Evolutionary conservation across 202 grass and related monocot species (phyloP).

Genomic region (Brachypodium distachyon): DNA sequence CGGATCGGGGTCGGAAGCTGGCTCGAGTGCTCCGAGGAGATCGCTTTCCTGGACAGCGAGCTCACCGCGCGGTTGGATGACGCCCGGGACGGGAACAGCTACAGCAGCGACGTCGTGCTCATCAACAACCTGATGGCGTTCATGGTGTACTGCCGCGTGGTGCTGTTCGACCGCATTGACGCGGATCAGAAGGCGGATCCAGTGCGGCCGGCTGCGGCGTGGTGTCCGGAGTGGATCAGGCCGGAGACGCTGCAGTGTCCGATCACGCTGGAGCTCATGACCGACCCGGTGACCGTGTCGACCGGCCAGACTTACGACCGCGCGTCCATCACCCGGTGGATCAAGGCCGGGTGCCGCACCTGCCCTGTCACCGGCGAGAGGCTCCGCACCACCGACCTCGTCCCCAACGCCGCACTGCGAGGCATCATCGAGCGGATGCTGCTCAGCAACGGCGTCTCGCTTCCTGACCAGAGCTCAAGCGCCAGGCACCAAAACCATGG

Average conservation of each 20-base stretch:
- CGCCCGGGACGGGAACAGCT: not conserved
- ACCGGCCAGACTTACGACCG: conserved; percentile 92
- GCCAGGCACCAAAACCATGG: conserved; percentile 28
- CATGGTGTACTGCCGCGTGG: conserved; percentile 65
- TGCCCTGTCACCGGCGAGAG: conserved; percentile 77
- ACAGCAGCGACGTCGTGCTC: conserved; percentile 20
- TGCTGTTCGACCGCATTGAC: conserved; percentile 49
- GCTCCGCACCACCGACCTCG: conserved; percentile 38
- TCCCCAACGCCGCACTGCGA: conserved; percentile 59
- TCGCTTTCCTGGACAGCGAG: conserved; percentile 46
- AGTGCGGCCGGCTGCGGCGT: not conserved
- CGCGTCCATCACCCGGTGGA: conserved; percentile 63
- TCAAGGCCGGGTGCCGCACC: conserved; percentile 50
- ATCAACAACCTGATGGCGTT: conserved; percentile 38
- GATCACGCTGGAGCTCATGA: conserved; percentile 86
- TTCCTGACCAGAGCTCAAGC: conserved; percentile 11
- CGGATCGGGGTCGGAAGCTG: conserved; percentile 49
- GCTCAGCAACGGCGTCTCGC: conserved; percentile 32
- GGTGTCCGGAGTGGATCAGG: conserved; percentile 46
- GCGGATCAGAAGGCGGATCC: not conserved
- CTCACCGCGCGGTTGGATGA: conserved; percentile 20
- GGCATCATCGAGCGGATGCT: conserved; percentile 51
- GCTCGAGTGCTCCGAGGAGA: conserved; percentile 74
- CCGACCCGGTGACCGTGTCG: conserved; percentile 59
- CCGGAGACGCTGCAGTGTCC: conserved; percentile 67